Evolutionary conservation across 2,329 filamentous ascomycete genomes (phyloP).

Genomic region (Stachybotrys echinatus): DNA sequence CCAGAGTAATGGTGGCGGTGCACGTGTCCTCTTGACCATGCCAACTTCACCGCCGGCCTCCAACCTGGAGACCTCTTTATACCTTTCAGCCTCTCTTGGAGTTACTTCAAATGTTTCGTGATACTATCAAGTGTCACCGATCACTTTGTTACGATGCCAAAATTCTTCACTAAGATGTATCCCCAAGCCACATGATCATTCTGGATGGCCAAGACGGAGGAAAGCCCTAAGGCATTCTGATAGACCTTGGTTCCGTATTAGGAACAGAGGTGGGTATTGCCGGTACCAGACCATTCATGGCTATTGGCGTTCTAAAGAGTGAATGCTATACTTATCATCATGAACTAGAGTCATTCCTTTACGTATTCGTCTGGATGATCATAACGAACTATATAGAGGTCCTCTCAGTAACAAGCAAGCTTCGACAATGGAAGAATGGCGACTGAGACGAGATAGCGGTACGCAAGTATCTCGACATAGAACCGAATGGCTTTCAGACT

Average conservation of each 20-base stretch:
- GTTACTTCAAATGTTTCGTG: slow-evolving; percentile 11
- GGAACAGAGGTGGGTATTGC: slow-evolving; percentile 3
- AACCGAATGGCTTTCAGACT: slow-evolving; percentile 3
- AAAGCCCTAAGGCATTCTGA: slow-evolving; percentile 8
- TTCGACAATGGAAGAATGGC: slow-evolving; percentile 6
- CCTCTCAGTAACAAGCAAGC: slow-evolving; percentile 6
- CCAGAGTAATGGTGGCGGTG: too few relatives aligned
- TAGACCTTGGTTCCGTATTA: slow-evolving; percentile 12
- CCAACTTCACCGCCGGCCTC: too few relatives aligned
- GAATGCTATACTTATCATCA: slow-evolving; percentile 14
- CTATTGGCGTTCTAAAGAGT: slow-evolving; percentile 12
- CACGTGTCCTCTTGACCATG: too few relatives aligned
- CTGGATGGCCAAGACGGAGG: background rate
- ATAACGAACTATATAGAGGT: background rate
- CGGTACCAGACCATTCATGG: slow-evolving; percentile 16
- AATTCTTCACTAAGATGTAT: slow-evolving; percentile 12
- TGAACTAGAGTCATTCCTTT: slow-evolving; percentile 22
- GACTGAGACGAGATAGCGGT: slow-evolving; percentile 3
- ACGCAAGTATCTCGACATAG: background rate
- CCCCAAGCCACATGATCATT: slow-evolving; percentile 13
- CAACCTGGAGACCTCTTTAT: slow-evolving; percentile 10
- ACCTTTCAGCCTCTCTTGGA: slow-evolving; percentile 10
- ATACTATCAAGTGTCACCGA: slow-evolving; percentile 13
- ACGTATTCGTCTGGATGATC: slow-evolving; percentile 13
- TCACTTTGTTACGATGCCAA: slow-evolving; percentile 8